These are phyloP conservation scores for Microstegium vimineum DNA, from an alignment of 176 grass and related monocot species.

Conservation along the genomic window DNA sequence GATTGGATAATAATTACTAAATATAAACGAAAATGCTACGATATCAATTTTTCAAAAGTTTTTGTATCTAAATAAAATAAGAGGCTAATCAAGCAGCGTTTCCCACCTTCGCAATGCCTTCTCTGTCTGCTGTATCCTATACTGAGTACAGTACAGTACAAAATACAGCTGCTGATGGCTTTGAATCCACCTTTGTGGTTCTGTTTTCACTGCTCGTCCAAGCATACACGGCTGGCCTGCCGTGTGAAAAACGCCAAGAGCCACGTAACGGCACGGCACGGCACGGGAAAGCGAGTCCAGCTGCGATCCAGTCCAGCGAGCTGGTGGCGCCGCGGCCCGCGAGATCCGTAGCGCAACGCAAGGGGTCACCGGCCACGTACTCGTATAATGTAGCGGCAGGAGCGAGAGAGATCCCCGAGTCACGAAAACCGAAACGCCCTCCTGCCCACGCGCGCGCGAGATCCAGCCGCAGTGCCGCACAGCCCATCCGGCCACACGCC, in stretches of 20 bases:
- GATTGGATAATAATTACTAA: too few relatives aligned
- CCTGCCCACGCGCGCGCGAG: slow-evolving; percentile 21
- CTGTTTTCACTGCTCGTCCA: too few relatives aligned
- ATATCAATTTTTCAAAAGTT: too few relatives aligned
- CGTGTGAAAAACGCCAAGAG: background rate
- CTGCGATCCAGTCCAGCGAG: background rate
- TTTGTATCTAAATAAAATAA: too few relatives aligned
- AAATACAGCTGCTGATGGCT: background rate
- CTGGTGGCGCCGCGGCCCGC: background rate
- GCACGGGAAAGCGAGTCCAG: background rate
- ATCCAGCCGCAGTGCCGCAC: slow-evolving; percentile 19
- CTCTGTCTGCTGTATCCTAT: background rate
- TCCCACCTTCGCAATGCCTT: too few relatives aligned
- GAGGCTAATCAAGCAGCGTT: too few relatives aligned
- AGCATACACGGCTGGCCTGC: background rate
- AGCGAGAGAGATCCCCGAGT: slow-evolving; percentile 12
- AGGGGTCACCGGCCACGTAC: background rate
- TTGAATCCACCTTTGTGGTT: background rate
- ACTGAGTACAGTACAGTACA: background rate
- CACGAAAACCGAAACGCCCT: slow-evolving; percentile 25
- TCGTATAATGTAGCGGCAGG: slow-evolving; percentile 11
- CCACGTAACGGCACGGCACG: background rate
- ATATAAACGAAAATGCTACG: too few relatives aligned
- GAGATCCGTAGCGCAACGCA: background rate
- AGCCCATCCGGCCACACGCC: background rate